phyloP scores from a whole-genome alignment of 352 stramenopile genomes.

The Phytophthora multivora region DNA sequence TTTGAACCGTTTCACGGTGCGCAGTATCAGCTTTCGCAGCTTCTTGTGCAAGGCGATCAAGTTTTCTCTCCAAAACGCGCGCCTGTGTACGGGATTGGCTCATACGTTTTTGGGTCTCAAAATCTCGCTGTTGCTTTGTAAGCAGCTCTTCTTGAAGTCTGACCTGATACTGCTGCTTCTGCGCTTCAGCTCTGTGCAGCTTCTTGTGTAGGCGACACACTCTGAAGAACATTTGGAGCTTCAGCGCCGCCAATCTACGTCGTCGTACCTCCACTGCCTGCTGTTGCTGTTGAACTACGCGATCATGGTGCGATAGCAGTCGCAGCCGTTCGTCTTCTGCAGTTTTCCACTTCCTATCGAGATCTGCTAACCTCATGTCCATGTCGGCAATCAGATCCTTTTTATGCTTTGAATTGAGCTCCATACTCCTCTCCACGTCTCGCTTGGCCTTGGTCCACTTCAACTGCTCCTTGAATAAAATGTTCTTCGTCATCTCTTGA shows the following conservation, averaged over 20 bases:
- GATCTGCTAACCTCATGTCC: conserved; percentile 36
- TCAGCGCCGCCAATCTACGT: conserved; percentile 35
- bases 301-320: conserved; percentile 36
- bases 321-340: conserved; percentile 34
- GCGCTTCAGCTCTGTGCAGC: conserved; percentile 16
- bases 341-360: conserved; percentile 48
- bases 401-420: conserved; percentile 43
- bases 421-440: conserved; percentile 46
- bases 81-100: conserved; percentile 34
- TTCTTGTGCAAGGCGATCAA: conserved; percentile 21
- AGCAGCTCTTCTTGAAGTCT: conserved; percentile 21
- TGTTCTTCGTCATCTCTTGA: conserved; percentile 36
- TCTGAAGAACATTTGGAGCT: conserved; percentile 48
- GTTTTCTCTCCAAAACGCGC: conserved; percentile 43
- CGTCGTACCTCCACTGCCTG: conserved; percentile 27
- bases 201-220: conserved; percentile 34
- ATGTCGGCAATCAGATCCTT: conserved; percentile 38
- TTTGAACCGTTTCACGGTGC: conserved; percentile 22
- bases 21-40: conserved; percentile 9
- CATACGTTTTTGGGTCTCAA: conserved; percentile 21
- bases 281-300: conserved; percentile 37
- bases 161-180: conserved; percentile 23
- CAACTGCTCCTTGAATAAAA: conserved; percentile 52
- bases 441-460: conserved; percentile 49
- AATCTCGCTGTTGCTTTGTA: conserved; percentile 24